Base-by-base conservation (phyloP, 441 rosid species). In the Oxalis stricta region DNA sequence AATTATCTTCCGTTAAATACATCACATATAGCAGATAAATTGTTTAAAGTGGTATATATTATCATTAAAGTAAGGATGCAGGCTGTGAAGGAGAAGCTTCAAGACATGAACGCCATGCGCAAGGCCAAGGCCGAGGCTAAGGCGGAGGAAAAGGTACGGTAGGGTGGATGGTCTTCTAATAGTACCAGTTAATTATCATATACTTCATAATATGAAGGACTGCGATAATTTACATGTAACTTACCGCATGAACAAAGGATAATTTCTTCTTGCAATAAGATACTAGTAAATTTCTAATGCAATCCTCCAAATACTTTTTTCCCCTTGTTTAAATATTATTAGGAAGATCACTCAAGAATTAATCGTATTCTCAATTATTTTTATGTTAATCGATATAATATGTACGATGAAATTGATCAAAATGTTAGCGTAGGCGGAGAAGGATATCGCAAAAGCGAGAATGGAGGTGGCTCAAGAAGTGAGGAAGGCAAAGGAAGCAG, bases 401-500 rank as follows among this genome's bases (percentile, higher is more conserved):
- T 24, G 2, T 26, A 8, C 5, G 3, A 26, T 26, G 31, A 8
- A 26, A 6, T 26, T 26, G 31, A 43, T 7, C 1, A 8, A 17
- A 11, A n/a, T 16, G 6, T 20, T 10, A 4, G 2, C 38, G 42
- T 31, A 75, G 78, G 71, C 52, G 14, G 70, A 71, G 60, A 69
- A 64, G 61, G 73, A 69, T 0, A 4, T 53, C 15, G 69, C 68
- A 9, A 71, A 66, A 59, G 68, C 73, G 0, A 56, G 69, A 42
- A n/a, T 44, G 48, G 65, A 49, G 3, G 32, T 71, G 8, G 82
- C 82, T 18, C 73, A 64, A 5, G 78, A 75, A 61, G 70, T 66
- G 5, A 63, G 76, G 22, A 8, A 66, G 61, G 76, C 82, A 5
- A 63, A 5, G 44, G 82, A 64, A 46, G 82, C 78, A 3, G 71